Percentiles rank a stretch among this genome's conserved stretches.
Evolutionary conservation across 768 basidiomycete species (phyloP).

Genomic region (Mycena latifolia): DNA sequence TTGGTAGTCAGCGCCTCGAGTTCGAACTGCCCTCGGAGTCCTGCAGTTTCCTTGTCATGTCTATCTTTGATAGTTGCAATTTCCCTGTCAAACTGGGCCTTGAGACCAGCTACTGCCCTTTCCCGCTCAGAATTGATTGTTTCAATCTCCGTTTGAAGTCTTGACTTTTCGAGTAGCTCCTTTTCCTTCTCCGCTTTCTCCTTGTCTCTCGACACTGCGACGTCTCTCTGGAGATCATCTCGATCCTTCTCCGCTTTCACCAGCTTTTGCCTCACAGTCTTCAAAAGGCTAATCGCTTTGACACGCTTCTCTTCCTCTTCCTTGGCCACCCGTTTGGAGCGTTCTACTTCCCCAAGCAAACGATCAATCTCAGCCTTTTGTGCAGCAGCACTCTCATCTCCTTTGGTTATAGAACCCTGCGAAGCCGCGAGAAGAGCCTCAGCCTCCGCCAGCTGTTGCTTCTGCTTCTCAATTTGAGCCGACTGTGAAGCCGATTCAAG

Average conservation of each 20-base stretch:
- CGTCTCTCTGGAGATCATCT: slow-evolving; percentile 80
- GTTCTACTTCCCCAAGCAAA: slow-evolving; percentile 74
- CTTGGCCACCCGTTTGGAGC: slow-evolving; percentile 72
- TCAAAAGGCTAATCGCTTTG: slow-evolving; percentile 92
- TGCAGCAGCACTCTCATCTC: slow-evolving; percentile 62
- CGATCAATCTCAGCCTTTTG: slow-evolving; percentile 68
- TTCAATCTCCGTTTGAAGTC: slow-evolving; percentile 75
- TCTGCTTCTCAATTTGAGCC: slow-evolving; percentile 78
- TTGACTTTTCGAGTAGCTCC: slow-evolving; percentile 65
- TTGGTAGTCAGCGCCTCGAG: slow-evolving; percentile 80
- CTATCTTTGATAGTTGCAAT: slow-evolving; percentile 68
- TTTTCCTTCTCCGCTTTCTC: slow-evolving; percentile 66
- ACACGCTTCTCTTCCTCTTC: slow-evolving; percentile 98
- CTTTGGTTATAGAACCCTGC: slow-evolving; percentile 59
- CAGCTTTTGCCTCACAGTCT: slow-evolving; percentile 96
- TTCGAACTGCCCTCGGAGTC: slow-evolving; percentile 79
- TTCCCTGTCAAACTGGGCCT: slow-evolving; percentile 81
- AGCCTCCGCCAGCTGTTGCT: slow-evolving; percentile 74
- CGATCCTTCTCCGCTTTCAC: slow-evolving; percentile 96
- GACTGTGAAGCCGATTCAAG: slow-evolving; percentile 85
- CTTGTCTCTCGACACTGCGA: slow-evolving; percentile 62
- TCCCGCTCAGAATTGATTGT: slow-evolving; percentile 72
- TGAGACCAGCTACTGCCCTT: slow-evolving; percentile 68
- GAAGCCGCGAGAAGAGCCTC: slow-evolving; percentile 77
- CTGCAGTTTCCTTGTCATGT: slow-evolving; percentile 79